Conservation (phyloP, 441 rosid genomes). For the Adansonia rubrostipa region DNA sequence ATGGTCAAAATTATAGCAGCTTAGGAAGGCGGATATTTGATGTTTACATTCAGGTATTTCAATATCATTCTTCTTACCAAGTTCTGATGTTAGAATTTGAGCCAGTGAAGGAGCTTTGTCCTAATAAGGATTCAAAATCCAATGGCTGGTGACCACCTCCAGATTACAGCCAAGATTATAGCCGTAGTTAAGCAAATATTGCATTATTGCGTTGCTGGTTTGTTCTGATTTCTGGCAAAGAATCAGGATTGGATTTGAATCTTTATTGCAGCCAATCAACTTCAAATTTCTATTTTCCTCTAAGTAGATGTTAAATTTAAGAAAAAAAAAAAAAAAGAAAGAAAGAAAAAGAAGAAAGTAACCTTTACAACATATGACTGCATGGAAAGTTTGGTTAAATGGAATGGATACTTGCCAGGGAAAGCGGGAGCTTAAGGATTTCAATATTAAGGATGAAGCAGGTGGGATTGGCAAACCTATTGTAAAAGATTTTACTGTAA, state of each 20-base stretch:
- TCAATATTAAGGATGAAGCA: slow-evolving; percentile 45
- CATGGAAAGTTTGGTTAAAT: background rate
- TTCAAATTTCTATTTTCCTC: background rate
- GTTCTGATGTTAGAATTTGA: background rate
- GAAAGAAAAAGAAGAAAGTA: background rate
- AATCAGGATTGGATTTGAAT: background rate
- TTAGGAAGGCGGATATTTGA: slow-evolving; percentile 54
- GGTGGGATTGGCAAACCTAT: slow-evolving; percentile 43
- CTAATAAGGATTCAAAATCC: background rate
- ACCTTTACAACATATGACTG: slow-evolving; percentile 25
- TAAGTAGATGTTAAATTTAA: background rate
- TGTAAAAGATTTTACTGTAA: slow-evolving; percentile 32
- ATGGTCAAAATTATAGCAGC: slow-evolving; percentile 36
- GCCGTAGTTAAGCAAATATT: background rate
- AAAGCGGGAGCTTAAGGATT: slow-evolving; percentile 39
- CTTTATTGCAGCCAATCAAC: background rate
- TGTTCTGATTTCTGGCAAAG: background rate
- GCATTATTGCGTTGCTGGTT: background rate
- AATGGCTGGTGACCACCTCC: background rate
- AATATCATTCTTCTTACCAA: background rate
- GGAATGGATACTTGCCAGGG: slow-evolving; percentile 37
- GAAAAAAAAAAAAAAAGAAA: too few relatives aligned
- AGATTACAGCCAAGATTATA: background rate
- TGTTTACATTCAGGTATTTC: slow-evolving; percentile 56
- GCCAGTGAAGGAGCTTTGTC: background rate